These are phyloP conservation scores for Choanephora cucurbitarum DNA, from an alignment of 371 early-diverging fungal genomes.

Conservation along the genomic window DNA sequence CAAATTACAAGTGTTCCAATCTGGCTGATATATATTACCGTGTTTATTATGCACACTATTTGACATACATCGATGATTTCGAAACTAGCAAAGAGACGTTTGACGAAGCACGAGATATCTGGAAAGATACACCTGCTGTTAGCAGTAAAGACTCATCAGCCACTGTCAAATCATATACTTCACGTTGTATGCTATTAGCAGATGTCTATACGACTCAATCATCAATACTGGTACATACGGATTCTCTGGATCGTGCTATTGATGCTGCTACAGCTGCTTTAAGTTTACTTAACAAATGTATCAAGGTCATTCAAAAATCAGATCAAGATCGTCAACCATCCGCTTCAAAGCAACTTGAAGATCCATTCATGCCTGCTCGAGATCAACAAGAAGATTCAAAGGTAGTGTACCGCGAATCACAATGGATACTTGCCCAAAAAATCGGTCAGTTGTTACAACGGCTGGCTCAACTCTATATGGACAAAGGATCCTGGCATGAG, in stretches of 20 bases:
- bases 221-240: conserved; percentile 7
- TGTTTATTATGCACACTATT: conserved; percentile 45
- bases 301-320: conserved; percentile 9
- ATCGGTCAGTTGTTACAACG: conserved; percentile 53
- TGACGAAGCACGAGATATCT: conserved; percentile 11
- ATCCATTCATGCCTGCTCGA: conserved; percentile 10
- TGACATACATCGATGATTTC: conserved; percentile 40
- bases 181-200: conserved; percentile 15
- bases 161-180: conserved; percentile 8
- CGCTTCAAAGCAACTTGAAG: neutral
- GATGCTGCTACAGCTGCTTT: conserved; percentile 9
- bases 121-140: conserved; percentile 8
- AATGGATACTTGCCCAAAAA: conserved; percentile 48
- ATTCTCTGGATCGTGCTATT: conserved; percentile 16
- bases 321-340: conserved; percentile 1
- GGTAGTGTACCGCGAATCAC: conserved; percentile 34
- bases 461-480: conserved; percentile 54
- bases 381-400: conserved; percentile 5
- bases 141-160: neutral
- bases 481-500: conserved; percentile 69
- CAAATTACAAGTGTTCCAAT: conserved; percentile 19
- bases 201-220: conserved; percentile 12
- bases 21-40: conserved; percentile 34
- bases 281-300: conserved; percentile 12
- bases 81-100: conserved; percentile 31